Percentiles rank a stretch among this genome's conserved stretches.
phyloP scores from a whole-genome alignment of 2,329 filamentous ascomycete species.

The Coleophoma cylindrospora region DNA sequence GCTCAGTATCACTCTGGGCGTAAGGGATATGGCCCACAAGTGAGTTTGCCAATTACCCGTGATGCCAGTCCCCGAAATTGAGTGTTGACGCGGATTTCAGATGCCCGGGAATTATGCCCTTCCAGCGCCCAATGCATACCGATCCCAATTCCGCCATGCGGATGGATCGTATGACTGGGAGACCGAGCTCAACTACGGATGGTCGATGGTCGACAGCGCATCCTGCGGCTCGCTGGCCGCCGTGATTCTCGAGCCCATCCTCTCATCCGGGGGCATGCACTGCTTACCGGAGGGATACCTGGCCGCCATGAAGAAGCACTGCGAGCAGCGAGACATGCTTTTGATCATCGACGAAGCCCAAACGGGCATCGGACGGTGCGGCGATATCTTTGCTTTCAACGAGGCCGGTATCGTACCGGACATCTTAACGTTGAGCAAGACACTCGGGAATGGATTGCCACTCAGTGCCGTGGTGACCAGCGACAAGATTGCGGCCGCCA shows the following conservation, averaged over 20 bases:
- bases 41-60: conserved; percentile 3
- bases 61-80: no score
- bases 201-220: conserved; percentile 53
- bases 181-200: conserved; percentile 58
- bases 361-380: conserved; percentile 50
- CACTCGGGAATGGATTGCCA: conserved; percentile 54
- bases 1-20: conserved; percentile 51
- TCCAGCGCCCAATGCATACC: conserved; percentile 55
- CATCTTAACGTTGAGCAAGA: conserved; percentile 57
- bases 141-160: conserved; percentile 52
- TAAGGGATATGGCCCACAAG: conserved; percentile 35
- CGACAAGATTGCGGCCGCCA: conserved; percentile 43
- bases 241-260: conserved; percentile 56
- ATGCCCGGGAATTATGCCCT: conserved; percentile 54
- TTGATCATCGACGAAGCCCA: conserved; percentile 57
- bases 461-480: conserved; percentile 53
- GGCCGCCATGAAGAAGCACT: conserved; percentile 46
- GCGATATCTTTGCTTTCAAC: conserved; percentile 54
- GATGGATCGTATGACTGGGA: conserved; percentile 63
- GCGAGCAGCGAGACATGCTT: conserved; percentile 48
- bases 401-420: conserved; percentile 50
- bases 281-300: conserved; percentile 55
- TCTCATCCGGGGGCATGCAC: conserved; percentile 49
- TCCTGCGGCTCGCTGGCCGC: conserved; percentile 58
- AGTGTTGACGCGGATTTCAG: conserved; percentile 2